These are phyloP conservation scores for Pyricularia sp. DNA, from an alignment of 2,329 filamentous ascomycete species.

Conservation along the genomic window DNA sequence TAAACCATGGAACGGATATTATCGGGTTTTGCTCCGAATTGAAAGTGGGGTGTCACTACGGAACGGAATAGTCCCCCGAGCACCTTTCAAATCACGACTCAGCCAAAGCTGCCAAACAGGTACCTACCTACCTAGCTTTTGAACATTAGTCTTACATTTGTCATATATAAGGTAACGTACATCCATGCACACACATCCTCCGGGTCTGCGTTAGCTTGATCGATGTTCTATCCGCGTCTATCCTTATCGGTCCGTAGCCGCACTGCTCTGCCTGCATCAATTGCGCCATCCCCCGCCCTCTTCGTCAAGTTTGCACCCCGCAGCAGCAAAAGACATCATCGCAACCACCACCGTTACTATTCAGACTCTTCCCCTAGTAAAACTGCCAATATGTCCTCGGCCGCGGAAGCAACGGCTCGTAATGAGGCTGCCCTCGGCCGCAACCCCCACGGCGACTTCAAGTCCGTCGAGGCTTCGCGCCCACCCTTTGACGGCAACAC, in stretches of 20 bases:
- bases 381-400: background rate
- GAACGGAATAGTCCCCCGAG: background rate
- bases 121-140: no score
- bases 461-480: constrained; percentile 57
- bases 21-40: background rate
- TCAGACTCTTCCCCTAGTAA: background rate
- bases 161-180: background rate
- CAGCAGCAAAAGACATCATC: background rate
- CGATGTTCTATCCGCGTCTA: background rate
- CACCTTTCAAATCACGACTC: background rate
- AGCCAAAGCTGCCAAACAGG: background rate
- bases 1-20: background rate
- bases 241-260: background rate
- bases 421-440: constrained; percentile 33
- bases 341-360: background rate
- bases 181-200: background rate
- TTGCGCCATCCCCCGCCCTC: background rate
- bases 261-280: background rate
- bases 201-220: background rate
- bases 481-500: constrained; percentile 43
- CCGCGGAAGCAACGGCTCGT: background rate
- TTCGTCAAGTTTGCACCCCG: background rate
- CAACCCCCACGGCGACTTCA: constrained; percentile 69
- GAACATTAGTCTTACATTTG: background rate
- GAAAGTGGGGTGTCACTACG: background rate